Evolutionary conservation across 2,329 filamentous ascomycete genomes (phyloP), one percentile per base, ranked within the genome.

Genomic region (Tetracladium maxilliforme): DNA sequence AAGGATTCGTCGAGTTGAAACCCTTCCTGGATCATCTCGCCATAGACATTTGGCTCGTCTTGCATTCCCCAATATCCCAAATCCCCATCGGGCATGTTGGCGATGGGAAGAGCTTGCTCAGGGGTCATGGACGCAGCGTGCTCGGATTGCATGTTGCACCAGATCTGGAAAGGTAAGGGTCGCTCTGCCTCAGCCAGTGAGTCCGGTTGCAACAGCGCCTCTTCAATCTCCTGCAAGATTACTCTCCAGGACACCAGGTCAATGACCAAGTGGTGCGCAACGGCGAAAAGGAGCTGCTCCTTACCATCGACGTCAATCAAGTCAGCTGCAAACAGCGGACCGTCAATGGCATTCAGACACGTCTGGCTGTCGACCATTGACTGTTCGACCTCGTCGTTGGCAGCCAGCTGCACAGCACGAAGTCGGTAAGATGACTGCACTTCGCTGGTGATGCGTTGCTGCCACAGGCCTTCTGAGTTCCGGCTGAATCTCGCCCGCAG

Each of bases 321-420:
- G 26, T 60, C 52, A 4, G 53, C 42, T 1, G 50, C 49, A 16
- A 61, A 38, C 1, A 57, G 34, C 2, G 56, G 49, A 0, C 49
- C 49, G 11, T 41, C 33, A n/a, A 49, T 39, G 16, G 40, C 42
- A 29, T 49, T 41, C 22, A 54, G 47, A 14, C 35, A 40, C 4
- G 33, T 34, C 27, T 52, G n/a, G n/a, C n/a, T n/a, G n/a, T n/a
- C n/a, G n/a, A n/a, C n/a, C n/a, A n/a, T n/a, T n/a, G n/a, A n/a
- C n/a, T n/a, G n/a, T n/a, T n/a, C n/a, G n/a, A n/a, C n/a, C n/a
- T n/a, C n/a, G n/a, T n/a, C n/a, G n/a, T n/a, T n/a, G n/a, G n/a
- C 19, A 10, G 28, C 17, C 7, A 25, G 6, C 6, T 13, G 11
- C 6, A 14, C 13, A 5, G 27, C 7, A 11, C 15, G 10, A 11